Percentiles rank a stretch among this genome's conserved stretches.
These are phyloP conservation scores for Phytophthora agathidicida DNA, from an alignment of 352 stramenopile species.

Conservation along the genomic window DNA sequence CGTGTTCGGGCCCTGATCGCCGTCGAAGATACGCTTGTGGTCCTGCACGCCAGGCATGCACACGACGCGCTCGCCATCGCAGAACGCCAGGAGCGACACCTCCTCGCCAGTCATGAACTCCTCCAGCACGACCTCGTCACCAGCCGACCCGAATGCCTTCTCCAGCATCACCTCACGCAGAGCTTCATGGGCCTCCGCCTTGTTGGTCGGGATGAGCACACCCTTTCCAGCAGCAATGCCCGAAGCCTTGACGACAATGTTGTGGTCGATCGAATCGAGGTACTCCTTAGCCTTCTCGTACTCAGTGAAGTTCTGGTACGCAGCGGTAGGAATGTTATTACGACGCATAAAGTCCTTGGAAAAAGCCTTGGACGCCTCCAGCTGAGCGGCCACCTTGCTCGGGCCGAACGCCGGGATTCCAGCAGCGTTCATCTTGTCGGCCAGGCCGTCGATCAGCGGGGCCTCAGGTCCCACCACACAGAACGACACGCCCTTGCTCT, in stretches of 20 bases:
- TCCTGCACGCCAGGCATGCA: constrained; percentile 98
- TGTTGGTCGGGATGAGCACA: constrained; percentile 96
- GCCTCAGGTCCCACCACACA: constrained; percentile 98
- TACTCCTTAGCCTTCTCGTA: constrained; percentile 92
- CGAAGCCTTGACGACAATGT: constrained; percentile 99
- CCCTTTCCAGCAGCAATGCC: constrained; percentile 99
- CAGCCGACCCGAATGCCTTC: constrained; percentile 95
- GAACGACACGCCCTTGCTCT: constrained; percentile 92
- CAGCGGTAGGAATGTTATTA: constrained; percentile 97
- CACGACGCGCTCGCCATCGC: constrained; percentile 95
- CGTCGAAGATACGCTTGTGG: constrained; percentile 99
- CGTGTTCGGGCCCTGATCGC: constrained; percentile 98
- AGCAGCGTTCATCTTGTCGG: constrained; percentile 93
- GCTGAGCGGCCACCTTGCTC: constrained; percentile 91
- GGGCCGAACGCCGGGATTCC: constrained; percentile 97
- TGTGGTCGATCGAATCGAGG: constrained; percentile 92
- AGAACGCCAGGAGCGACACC: constrained; percentile 98
- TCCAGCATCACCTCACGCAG: constrained; percentile 98
- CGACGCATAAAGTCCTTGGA: constrained; percentile 99
- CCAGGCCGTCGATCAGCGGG: constrained; percentile 96
- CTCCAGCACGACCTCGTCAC: constrained; percentile 98
- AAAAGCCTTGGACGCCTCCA: constrained; percentile 99
- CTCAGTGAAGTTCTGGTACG: constrained; percentile 97
- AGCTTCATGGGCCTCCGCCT: constrained; percentile 92
- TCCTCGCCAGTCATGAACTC: constrained; percentile 98